phyloP scores from a whole-genome alignment of 768 basidiomycete species.

The Mycena leptocephala region DNA sequence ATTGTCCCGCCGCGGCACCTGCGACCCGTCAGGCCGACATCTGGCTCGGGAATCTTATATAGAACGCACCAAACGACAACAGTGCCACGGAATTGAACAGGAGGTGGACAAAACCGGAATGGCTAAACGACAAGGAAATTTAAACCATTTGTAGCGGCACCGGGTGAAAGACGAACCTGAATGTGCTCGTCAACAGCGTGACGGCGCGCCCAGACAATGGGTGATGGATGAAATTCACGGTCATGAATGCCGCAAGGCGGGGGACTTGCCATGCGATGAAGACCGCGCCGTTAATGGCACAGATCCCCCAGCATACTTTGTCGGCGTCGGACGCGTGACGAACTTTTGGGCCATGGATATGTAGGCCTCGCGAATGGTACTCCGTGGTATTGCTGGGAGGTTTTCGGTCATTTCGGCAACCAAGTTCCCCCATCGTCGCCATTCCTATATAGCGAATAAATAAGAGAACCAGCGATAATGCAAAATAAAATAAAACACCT shows the following conservation, averaged over 20 bases:
- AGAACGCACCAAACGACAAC: constrained; percentile 67
- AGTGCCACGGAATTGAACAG: constrained; percentile 75
- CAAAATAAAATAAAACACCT: neutral
- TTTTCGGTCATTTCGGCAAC: neutral
- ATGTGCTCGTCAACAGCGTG: constrained; percentile 74
- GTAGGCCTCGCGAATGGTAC: constrained; percentile 44
- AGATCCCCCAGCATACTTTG: constrained; percentile 64
- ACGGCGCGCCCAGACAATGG: constrained; percentile 71
- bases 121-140: constrained; percentile 51
- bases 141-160: neutral
- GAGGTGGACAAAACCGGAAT: constrained; percentile 69
- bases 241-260: constrained; percentile 65
- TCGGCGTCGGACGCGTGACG: constrained; percentile 62
- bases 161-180: constrained; percentile 60
- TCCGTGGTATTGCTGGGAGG: constrained; percentile 17
- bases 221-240: constrained; percentile 66
- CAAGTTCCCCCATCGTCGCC: neutral
- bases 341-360: constrained; percentile 53
- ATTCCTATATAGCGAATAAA: neutral
- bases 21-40: neutral
- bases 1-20: constrained; percentile 17
- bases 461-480: neutral
- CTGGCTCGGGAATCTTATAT: neutral
- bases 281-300: constrained; percentile 63
- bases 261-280: constrained; percentile 74